Evolutionary conservation across 2,329 filamentous ascomycete genomes (phyloP).

Genomic region (Chlorencoelia australis): DNA sequence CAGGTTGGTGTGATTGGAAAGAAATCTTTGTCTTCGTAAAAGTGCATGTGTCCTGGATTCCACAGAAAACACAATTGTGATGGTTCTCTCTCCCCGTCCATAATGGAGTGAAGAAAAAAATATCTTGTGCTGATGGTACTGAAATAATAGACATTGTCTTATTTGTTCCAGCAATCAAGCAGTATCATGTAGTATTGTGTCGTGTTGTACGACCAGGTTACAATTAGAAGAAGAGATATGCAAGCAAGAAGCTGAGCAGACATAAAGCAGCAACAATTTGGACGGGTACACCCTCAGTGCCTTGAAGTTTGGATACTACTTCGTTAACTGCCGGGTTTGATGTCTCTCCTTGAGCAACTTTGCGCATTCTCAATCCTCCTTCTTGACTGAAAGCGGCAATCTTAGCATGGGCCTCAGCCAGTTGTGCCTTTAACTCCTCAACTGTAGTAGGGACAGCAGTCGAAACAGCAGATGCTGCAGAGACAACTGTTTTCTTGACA

Average conservation of each 20-base stretch:
- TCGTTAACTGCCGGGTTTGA: constrained; percentile 36
- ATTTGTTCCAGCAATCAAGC: too few relatives aligned
- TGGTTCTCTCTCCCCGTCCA: too few relatives aligned
- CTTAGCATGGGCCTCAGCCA: constrained; percentile 64
- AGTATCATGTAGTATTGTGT: too few relatives aligned
- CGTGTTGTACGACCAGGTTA: too few relatives aligned
- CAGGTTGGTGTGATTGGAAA: too few relatives aligned
- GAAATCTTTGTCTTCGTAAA: too few relatives aligned
- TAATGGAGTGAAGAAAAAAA: too few relatives aligned
- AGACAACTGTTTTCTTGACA: constrained; percentile 13
- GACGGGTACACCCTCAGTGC: constrained; percentile 65
- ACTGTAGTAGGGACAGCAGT: constrained; percentile 26
- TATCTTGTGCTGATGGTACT: too few relatives aligned
- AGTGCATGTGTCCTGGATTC: too few relatives aligned
- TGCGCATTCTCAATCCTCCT: constrained; percentile 69
- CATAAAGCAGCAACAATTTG: constrained; percentile 77
- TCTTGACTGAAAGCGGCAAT: constrained; percentile 62
- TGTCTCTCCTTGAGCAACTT: constrained; percentile 48
- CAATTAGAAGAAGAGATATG: constrained; percentile 90
- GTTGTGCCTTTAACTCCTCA: constrained; percentile 61
- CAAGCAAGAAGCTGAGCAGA: constrained; percentile 82
- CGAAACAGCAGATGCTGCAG: constrained; percentile 39
- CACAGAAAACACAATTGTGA: too few relatives aligned
- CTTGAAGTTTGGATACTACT: constrained; percentile 40
- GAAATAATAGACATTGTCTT: too few relatives aligned